Percentiles rank a stretch among this genome's conserved stretches.
Evolutionary conservation across 257 asterid species (phyloP).

Genomic region (Euphrasia confusa): DNA sequence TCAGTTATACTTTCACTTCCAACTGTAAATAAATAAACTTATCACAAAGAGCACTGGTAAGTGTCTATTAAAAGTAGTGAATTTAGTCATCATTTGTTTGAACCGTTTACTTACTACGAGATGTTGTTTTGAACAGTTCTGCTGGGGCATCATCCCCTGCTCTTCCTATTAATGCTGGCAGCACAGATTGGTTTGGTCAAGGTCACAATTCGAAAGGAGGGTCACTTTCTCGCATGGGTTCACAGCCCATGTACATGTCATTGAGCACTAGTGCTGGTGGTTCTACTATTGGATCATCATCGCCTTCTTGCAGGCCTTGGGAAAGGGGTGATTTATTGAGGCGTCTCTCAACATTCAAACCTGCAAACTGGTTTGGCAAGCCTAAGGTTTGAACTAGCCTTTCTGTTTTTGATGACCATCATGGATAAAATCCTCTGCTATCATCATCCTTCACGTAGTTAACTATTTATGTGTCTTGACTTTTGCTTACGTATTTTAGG

Average conservation of each 20-base stretch:
- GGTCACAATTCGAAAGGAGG: slow-evolving; percentile 85
- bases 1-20: not conserved
- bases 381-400: slow-evolving; percentile 64
- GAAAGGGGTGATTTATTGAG: slow-evolving; percentile 95
- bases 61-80: too few relatives aligned
- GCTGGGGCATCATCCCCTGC: slow-evolving; percentile 98
- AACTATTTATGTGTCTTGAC: not conserved
- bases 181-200: slow-evolving; percentile 71
- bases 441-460: slow-evolving; percentile 10
- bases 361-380: slow-evolving; percentile 90
- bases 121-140: slow-evolving; percentile 49
- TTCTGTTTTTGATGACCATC: slow-evolving; percentile 19
- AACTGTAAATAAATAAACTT: slow-evolving; percentile 6
- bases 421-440: slow-evolving; percentile 12
- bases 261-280: slow-evolving; percentile 90
- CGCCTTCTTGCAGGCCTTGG: slow-evolving; percentile 99
- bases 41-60: too few relatives aligned
- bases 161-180: slow-evolving; percentile 78
- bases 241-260: slow-evolving; percentile 70
- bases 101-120: not conserved
- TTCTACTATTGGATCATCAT: slow-evolving; percentile 86
- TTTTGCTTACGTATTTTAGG: slow-evolving; percentile 7
- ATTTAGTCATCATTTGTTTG: too few relatives aligned
- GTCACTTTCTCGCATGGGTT: slow-evolving; percentile 71
- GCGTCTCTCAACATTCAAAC: slow-evolving; percentile 89